These are phyloP conservation scores for Prunus yedoensis DNA, from an alignment of 331 rosid genomes.

Conservation along the genomic window DNA sequence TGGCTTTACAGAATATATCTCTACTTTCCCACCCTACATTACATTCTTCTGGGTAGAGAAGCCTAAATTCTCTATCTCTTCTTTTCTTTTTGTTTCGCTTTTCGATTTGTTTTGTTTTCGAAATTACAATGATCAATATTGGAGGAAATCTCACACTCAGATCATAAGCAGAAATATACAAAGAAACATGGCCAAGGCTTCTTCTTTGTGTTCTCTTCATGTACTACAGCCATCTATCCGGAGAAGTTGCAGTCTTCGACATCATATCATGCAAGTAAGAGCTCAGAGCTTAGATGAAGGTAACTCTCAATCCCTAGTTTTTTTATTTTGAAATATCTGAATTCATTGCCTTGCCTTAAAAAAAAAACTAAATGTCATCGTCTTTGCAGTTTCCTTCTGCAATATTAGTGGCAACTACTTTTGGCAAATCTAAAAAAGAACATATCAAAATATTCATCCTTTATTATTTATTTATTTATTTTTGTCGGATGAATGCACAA, in stretches of 20 bases:
- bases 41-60: neutral
- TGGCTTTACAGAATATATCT: neutral
- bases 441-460: neutral
- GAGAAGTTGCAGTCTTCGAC: neutral
- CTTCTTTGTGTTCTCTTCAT: neutral
- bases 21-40: neutral
- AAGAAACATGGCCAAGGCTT: neutral
- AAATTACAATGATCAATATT: too few species aligned
- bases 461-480: neutral
- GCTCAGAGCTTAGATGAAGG: conserved; percentile 8
- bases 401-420: neutral
- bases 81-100: neutral
- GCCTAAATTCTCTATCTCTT: neutral
- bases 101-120: too few species aligned
- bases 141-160: too few species aligned
- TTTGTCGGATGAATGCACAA: neutral
- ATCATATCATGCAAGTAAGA: neutral
- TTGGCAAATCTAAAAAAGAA: neutral
- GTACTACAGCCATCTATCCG: neutral
- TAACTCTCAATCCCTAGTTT: neutral
- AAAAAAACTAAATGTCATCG: neutral
- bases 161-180: neutral
- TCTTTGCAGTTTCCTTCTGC: neutral
- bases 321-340: neutral
- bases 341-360: neutral